Evolutionary conservation across 2,329 filamentous ascomycete species (phyloP).

Genomic region (Trichophaea hybrida): DNA sequence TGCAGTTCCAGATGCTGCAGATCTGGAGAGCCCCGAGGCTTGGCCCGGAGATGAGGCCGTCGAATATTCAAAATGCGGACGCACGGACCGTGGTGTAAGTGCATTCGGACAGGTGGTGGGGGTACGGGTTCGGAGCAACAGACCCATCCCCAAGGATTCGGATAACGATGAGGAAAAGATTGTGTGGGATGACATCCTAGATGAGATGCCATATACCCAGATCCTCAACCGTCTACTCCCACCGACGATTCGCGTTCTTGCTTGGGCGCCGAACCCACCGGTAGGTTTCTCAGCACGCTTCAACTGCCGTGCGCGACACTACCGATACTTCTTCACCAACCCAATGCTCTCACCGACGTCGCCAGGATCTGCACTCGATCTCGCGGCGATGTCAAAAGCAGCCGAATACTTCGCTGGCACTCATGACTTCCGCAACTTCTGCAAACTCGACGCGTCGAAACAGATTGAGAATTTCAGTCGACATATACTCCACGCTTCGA

Average conservation of each 20-base stretch:
- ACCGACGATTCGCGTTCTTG: slow-evolving; percentile 74
- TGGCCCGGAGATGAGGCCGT: slow-evolving; percentile 34
- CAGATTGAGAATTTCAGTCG: slow-evolving; percentile 73
- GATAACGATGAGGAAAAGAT: slow-evolving; percentile 25
- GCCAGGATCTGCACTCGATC: slow-evolving; percentile 59
- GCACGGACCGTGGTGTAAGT: slow-evolving; percentile 85
- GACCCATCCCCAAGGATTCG: slow-evolving; percentile 39
- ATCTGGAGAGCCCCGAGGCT: slow-evolving; percentile 31
- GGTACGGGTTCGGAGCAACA: slow-evolving; percentile 64
- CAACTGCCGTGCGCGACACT: slow-evolving; percentile 78
- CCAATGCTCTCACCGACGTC: slow-evolving; percentile 48
- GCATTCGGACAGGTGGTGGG: slow-evolving; percentile 93
- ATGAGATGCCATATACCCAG: slow-evolving; percentile 73
- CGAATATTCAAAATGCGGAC: slow-evolving; percentile 83
- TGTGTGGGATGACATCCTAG: slow-evolving; percentile 50
- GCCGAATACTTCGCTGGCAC: slow-evolving; percentile 66
- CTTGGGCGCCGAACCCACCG: slow-evolving; percentile 79
- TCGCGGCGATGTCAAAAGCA: slow-evolving; percentile 70
- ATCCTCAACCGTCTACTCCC: slow-evolving; percentile 79
- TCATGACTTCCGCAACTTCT: slow-evolving; percentile 95
- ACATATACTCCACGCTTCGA: slow-evolving; percentile 63
- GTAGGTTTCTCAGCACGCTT: slow-evolving; percentile 77
- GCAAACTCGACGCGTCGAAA: slow-evolving; percentile 82
- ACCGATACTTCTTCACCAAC: slow-evolving; percentile 96
- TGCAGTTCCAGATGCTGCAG: slow-evolving; percentile 33